Evolutionary conservation across 495 filamentous ascomycete genomes (phyloP).

Genomic region (Trichoderma erinaceum): DNA sequence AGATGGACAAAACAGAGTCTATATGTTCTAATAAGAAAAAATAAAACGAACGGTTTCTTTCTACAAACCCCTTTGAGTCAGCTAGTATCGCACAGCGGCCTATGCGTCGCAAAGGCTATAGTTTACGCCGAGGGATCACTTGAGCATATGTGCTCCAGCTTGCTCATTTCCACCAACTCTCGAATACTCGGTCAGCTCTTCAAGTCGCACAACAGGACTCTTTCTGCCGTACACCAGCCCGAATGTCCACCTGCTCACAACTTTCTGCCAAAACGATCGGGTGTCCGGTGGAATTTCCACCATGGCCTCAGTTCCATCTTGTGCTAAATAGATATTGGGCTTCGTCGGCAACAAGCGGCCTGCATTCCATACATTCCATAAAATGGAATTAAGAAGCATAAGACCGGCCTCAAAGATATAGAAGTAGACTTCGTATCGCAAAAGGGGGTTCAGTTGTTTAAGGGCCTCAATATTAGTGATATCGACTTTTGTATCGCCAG

Average conservation of each 20-base stretch:
- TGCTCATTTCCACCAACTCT: not conserved
- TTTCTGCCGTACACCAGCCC: not conserved
- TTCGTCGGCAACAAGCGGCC: constrained; percentile 53
- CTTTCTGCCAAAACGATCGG: not conserved
- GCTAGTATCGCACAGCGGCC: no score
- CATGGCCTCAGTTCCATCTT: constrained; percentile 60
- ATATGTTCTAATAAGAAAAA: no score
- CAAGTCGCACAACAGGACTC: not conserved
- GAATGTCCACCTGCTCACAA: not conserved
- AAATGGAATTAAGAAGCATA: constrained; percentile 56
- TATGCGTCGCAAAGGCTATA: no score
- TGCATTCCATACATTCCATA: constrained; percentile 61
- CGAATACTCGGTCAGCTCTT: constrained; percentile 6
- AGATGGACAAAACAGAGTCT: no score
- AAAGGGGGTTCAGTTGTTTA: constrained; percentile 39
- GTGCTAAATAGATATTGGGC: constrained; percentile 57
- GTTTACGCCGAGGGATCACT: not conserved
- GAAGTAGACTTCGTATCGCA: constrained; percentile 67
- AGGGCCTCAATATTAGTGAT: constrained; percentile 28
- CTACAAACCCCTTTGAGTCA: no score
- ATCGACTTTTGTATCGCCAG: constrained; percentile 34
- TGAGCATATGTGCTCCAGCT: not conserved
- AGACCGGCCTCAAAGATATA: constrained; percentile 62
- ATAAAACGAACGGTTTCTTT: no score
- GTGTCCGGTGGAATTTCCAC: constrained; percentile 27